phyloP scores from a whole-genome alignment of 2,329 filamentous ascomycete species.

The Cladophialophora bantiana region DNA sequence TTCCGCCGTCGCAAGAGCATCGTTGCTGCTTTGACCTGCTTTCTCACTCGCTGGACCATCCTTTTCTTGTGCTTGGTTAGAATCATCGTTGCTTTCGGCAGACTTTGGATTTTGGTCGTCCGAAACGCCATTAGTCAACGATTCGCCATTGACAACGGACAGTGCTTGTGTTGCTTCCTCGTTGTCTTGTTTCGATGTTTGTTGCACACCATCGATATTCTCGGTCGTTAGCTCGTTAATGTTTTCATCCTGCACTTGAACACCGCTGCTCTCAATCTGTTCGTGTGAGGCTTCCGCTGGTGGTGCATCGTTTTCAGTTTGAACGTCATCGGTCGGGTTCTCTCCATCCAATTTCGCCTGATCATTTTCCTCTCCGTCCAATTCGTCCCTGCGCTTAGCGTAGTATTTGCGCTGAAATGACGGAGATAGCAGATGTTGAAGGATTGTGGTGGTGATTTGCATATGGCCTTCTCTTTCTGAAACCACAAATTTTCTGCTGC shows the following conservation, averaged over 20 bases:
- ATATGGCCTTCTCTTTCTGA: not conserved
- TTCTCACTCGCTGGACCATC: not conserved
- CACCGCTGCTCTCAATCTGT: not conserved
- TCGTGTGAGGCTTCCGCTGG: not conserved
- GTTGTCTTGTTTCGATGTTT: not conserved
- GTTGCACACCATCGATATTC: not conserved
- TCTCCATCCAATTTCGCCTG: not conserved
- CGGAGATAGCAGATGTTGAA: slow-evolving; percentile 2
- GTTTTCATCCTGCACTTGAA: not conserved
- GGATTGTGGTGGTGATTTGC: slow-evolving; percentile 1
- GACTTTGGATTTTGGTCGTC: not conserved
- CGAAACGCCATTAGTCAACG: not conserved
- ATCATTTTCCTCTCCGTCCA: not conserved
- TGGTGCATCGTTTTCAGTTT: not conserved
- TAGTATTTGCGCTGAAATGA: slow-evolving; percentile 2
- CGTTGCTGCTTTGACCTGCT: not conserved
- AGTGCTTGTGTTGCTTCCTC: not conserved
- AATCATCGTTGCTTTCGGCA: not conserved
- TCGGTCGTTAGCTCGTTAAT: not conserved
- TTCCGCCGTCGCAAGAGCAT: not conserved
- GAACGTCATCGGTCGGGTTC: not conserved
- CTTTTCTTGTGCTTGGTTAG: not conserved
- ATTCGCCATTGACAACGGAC: not conserved
- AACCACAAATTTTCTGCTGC: not conserved
- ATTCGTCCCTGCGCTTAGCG: not conserved